A percentile compares a stretch with the other conserved stretches of the same genome.
These are phyloP conservation scores for Musa beccarii DNA, from an alignment of 176 grass and related monocot genomes.

Conservation along the genomic window DNA sequence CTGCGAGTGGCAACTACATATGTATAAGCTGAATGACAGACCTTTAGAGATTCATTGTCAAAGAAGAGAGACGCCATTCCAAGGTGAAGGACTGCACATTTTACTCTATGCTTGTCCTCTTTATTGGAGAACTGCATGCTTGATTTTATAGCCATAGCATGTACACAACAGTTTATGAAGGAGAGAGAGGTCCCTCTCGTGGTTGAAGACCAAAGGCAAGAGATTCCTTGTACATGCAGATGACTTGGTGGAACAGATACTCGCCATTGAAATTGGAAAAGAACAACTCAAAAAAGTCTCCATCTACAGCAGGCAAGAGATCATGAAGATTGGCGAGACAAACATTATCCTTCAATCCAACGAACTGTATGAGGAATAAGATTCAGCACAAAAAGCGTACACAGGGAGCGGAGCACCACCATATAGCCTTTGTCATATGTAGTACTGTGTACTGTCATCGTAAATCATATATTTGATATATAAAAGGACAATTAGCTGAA, in stretches of 20 bases:
- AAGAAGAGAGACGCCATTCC: not conserved
- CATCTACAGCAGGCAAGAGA: not conserved
- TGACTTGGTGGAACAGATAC: not conserved
- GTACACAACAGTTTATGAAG: not conserved
- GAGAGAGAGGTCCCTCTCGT: not conserved
- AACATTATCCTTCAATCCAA: not conserved
- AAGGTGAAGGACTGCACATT: not conserved
- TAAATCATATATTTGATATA: too few relatives aligned
- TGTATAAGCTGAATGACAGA: too few relatives aligned
- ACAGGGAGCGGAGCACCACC: too few relatives aligned
- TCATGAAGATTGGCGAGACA: too few relatives aligned
- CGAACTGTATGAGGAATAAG: not conserved
- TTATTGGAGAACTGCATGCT: not conserved
- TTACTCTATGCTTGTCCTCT: not conserved
- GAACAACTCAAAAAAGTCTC: not conserved
- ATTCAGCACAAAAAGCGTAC: not conserved
- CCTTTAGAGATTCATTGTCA: too few relatives aligned
- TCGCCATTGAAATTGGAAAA: not conserved
- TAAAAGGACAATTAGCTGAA: too few relatives aligned
- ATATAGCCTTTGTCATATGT: too few relatives aligned
- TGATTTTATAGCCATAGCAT: not conserved
- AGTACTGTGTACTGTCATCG: too few relatives aligned
- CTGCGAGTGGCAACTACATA: too few relatives aligned
- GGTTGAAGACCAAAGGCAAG: not conserved
- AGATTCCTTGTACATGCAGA: not conserved